Evolutionary conservation across 139 green algal genomes (phyloP).

Genomic region (Chlorella sp.): DNA sequence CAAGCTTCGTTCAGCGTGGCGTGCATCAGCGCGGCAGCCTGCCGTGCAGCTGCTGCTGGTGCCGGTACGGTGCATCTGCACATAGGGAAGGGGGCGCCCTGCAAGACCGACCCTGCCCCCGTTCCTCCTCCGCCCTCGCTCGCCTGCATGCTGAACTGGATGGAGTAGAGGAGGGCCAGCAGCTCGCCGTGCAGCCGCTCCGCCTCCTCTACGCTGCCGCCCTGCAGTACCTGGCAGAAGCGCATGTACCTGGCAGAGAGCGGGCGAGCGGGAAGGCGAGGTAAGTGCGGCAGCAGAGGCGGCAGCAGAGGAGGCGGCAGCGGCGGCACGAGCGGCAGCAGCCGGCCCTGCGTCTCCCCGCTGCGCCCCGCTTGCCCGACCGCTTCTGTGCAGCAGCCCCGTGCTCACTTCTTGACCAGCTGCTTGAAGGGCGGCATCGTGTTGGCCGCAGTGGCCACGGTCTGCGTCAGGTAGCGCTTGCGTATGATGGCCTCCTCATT

Average conservation of each 20-base stretch:
- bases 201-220: not conserved
- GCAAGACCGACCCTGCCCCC: too few species aligned
- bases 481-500: conserved; percentile 54
- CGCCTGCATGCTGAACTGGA: conserved; percentile 24
- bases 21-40: too few species aligned
- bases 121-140: too few species aligned
- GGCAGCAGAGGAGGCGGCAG: not conserved
- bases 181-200: conserved; percentile 18
- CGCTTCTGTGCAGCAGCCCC: not conserved
- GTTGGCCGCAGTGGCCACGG: not conserved
- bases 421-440: conserved; percentile 46
- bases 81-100: too few species aligned
- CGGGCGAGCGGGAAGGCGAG: not conserved
- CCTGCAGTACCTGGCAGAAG: conserved; percentile 27
- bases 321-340: not conserved
- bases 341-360: not conserved
- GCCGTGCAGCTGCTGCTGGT: too few species aligned
- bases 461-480: conserved; percentile 50
- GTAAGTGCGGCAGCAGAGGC: not conserved
- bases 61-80: too few species aligned
- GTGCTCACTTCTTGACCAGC: conserved; percentile 38
- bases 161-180: conserved; percentile 40
- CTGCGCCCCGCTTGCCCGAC: not conserved
- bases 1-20: too few species aligned
- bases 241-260: conserved; percentile 23